Base-by-base conservation (phyloP, 495 filamentous ascomycete species). In the Penicillium cataractarum region DNA sequence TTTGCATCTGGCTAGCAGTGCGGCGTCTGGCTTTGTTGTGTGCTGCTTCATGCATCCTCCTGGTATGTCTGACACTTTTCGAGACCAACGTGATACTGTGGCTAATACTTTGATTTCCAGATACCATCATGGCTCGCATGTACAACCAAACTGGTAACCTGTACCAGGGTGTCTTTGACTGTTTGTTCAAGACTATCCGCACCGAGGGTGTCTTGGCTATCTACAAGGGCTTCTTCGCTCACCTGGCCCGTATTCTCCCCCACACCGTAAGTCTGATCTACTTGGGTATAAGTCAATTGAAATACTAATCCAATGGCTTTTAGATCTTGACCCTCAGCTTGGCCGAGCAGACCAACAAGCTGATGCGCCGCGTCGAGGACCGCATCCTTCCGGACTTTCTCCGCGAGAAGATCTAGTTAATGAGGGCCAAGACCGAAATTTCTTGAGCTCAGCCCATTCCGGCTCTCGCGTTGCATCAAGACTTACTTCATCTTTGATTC, bases 141-240 rank as follows among this genome's bases (percentile, higher is more conserved):
- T 99, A 99, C 79, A 99, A 99, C 80, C 95, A 99, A 76, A 94
- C 93, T 57, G 95, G 95, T 31, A 97, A 97, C 72, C 86, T 98
- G 5, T 99, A 99, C 79, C 88, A 84, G 64, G 89, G 92, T 57
- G 91, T 93, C 0, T 92, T 95, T 61, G 95, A 99, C 77, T 99
- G 95, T 74, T 74, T 97, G 46, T 86, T 82, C 70, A 92, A 97
- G 80, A 99, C 95, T 0, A 83, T 99, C 66, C 86, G 86, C 71
- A 97, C 92, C 0, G 95, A 99, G 73, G 95, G 95, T 24, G 65
- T 96, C 27, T 74, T 98, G 31, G 95, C 95, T 59, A 94, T 99
- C 52, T 99, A 99, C 80, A 99, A 99, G 81, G 95, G 95, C 60
- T 97, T 92, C 81, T 89, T 97, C 66, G 96, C 95, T 21, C 95